These are phyloP conservation scores for Aspergillus sp. DNA, from an alignment of 2,329 filamentous ascomycete species.

Conservation along the genomic window DNA sequence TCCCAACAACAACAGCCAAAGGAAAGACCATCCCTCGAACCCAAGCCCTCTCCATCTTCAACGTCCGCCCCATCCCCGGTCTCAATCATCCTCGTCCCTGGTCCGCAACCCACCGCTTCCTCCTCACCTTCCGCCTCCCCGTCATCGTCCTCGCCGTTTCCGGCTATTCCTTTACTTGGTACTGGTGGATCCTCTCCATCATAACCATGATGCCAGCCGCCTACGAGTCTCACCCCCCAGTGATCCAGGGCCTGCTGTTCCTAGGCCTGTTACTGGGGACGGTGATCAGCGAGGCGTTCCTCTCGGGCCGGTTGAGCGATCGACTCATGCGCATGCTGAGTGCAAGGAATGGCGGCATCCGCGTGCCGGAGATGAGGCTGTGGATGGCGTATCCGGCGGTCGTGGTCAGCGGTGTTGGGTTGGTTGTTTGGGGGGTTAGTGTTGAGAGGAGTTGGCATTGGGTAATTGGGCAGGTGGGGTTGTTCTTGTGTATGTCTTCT, in stretches of 20 bases:
- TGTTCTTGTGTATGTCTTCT: slow-evolving; percentile 51
- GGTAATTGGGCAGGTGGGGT: slow-evolving; percentile 57
- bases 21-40: slow-evolving; percentile 23
- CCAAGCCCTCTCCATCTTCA: slow-evolving; percentile 47
- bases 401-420: slow-evolving; percentile 36
- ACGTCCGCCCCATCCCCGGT: slow-evolving; percentile 49
- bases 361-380: slow-evolving; percentile 55
- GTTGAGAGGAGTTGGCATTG: slow-evolving; percentile 56
- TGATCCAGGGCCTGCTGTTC: slow-evolving; percentile 56
- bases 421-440: slow-evolving; percentile 57
- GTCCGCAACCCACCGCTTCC: slow-evolving; percentile 48
- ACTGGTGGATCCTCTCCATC: slow-evolving; percentile 57
- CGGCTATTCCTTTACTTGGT: slow-evolving; percentile 55
- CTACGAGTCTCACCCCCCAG: slow-evolving; percentile 48
- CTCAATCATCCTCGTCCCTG: slow-evolving; percentile 53
- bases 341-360: slow-evolving; percentile 43
- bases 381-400: slow-evolving; percentile 57
- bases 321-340: slow-evolving; percentile 49
- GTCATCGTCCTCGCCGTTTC: slow-evolving; percentile 48
- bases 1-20: not conserved
- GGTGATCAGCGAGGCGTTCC: slow-evolving; percentile 51
- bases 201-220: slow-evolving; percentile 56
- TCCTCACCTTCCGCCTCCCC: slow-evolving; percentile 48
- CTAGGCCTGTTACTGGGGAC: slow-evolving; percentile 56
- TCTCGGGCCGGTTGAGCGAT: slow-evolving; percentile 56